Base-by-base conservation (phyloP, 2,329 filamentous ascomycete genomes). In the Ophiocordyceps camponoti-floridani region DNA sequence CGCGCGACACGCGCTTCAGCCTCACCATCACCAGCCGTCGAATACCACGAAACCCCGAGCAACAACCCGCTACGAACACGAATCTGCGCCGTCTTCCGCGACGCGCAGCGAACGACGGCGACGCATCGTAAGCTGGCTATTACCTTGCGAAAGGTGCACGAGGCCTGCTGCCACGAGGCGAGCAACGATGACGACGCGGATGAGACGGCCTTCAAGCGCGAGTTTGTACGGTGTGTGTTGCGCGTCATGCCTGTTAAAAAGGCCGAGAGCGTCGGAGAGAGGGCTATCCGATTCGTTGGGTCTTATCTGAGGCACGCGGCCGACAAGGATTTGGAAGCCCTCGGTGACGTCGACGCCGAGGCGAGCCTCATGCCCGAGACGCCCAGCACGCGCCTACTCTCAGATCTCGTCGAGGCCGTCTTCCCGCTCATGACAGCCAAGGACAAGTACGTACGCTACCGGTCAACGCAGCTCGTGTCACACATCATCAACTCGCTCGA, bases 401-500 rank as follows among this genome's bases (percentile, higher is more conserved):
- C 78, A 2, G 72, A 78, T 28, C 71, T 96, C 33, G 75, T 96
- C 55, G 75, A 77, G 44, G 72, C 78, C 7, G 64, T 91, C 18
- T 67, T 93, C 3, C 82, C 83, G 5, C 66, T 94, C n/a, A 69
- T 94, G 48, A 73, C 73, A 10, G 77, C 84, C 40, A 96, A 94
- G 63, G 91, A 98, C 63, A 96, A 95, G 62, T 82, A 82, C 47
- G 82, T 96, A 42, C 77, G 91, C 47, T 98, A 86, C 62, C 75
- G 91, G 47, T 78, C 87, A 4, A 93, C 89, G 0, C 91, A 98
- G 58, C 75, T 94, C 44, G 78, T 94, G 44, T 83, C 87, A 2
- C 84, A 94, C 58, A 79, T 95, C 49, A 82, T 98, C 63, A 94
- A 94, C 63, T 91, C 83, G 12, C 71, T 98, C 26, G 85, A 94